Evolutionary conservation across 2,329 filamentous ascomycete genomes (phyloP), one percentile per base, ranked within the genome.

Genomic region (Diplodia sapinea): DNA sequence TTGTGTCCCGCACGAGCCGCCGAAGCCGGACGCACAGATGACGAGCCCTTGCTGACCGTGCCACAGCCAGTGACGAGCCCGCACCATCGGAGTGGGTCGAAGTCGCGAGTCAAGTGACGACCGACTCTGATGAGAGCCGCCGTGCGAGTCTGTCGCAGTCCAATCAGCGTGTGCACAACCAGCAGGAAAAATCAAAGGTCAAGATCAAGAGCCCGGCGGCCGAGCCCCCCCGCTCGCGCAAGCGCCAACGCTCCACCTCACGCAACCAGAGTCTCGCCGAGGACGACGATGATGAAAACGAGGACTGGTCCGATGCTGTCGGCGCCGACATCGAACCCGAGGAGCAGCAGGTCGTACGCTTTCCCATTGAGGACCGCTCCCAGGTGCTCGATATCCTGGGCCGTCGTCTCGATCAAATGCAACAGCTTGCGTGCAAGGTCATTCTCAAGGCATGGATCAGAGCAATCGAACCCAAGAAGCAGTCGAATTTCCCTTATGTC

Each of bases 401-500:
- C 29, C 66, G 59, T 29, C 83, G 87, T 0, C 88, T 92, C 74
- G 87, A 86, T 70, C 85, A 86, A 68, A 86, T 90, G 71, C 90
- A 93, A 72, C 91, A 93, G 72, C 85, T 87, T 1, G 86, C 88
- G 7, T 90, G 89, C 79, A 93, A 93, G 77, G 80, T 88, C 31
- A 88, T 93, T 64, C 88, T 88, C 40, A 93, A 93, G 75, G 88
- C 87, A 12, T 93, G 90, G 87, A 88, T 93, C 68, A 92, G 92
- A 74, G 83, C 87, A 1, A 87, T 93, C 1, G 89, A 91, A 72
- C 91, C 91, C 0, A 92, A 91, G 78, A 93, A 93, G 77, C 90
- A 92, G 76, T 89, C 89, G 0, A 89, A 86, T 20, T 88, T 91
- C 72, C 90, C 91, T 0, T 93, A 93, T 73, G 90, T 88, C 1